phyloP scores from a whole-genome alignment of 331 rosid species.

The Malus hybrid region DNA sequence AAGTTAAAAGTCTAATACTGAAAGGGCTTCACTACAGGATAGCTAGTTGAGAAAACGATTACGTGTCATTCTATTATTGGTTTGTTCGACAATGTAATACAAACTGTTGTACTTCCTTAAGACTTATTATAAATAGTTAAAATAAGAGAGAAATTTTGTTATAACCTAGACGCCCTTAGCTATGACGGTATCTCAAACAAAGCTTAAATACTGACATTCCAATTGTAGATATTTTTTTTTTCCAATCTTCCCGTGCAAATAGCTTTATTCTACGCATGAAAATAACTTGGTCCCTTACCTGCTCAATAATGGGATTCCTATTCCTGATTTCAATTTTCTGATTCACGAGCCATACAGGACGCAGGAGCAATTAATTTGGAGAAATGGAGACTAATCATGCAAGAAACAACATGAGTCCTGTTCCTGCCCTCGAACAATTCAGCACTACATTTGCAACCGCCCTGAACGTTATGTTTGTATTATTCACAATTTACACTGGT shows the following conservation, averaged over 20 bases:
- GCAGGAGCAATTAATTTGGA: not conserved
- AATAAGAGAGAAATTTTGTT: no score
- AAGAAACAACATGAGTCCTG: not conserved
- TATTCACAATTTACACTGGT: not conserved
- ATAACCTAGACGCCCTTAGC: fast-evolving
- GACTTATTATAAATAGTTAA: no score
- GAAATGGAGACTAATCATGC: not conserved
- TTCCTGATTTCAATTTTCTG: not conserved
- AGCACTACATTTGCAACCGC: constrained; percentile 11
- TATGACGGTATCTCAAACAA: no score
- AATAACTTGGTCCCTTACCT: not conserved
- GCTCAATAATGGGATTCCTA: not conserved
- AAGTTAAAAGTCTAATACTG: no score
- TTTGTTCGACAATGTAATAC: not conserved
- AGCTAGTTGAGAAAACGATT: not conserved
- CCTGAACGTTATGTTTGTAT: not conserved
- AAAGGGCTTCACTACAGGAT: no score
- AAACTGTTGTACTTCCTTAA: not conserved
- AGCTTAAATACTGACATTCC: no score
- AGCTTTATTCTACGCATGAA: not conserved
- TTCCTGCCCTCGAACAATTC: not conserved
- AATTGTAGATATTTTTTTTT: no score
- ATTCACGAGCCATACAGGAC: not conserved
- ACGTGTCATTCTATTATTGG: not conserved
- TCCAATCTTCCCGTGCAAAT: no score